Base-by-base conservation (phyloP, 441 rosid genomes). In the Lepidium campestre region DNA sequence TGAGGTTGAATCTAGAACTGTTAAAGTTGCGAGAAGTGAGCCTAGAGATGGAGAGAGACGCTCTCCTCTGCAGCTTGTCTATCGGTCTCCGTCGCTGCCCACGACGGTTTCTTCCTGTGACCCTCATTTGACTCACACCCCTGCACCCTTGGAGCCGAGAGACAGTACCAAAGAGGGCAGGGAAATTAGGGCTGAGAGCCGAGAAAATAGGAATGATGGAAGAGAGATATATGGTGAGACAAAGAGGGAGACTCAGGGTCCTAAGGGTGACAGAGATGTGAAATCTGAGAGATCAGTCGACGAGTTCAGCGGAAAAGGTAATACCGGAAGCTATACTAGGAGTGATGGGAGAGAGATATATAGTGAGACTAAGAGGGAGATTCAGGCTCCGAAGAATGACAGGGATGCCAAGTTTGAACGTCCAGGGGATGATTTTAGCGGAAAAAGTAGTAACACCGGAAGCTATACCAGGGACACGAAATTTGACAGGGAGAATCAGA, bases 1-100 rank as follows among this genome's bases (percentile, higher is more conserved):
- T 22, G 98, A 90, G 63, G 83, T 79, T 6, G 99, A 91, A 50
- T 74, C 82, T 63, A 82, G 98, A 77, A 39, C 74, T 18, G 73
- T 67, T 2, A 92, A 93, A 82, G 78, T 77, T 81, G 83, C 91
- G 1, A 80, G 96, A 53, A 75, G 75, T 46, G 97, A 91, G 48
- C 78, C 91, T 57, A 90, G 93, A 53, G 99, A 91, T 70, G 71
- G 73, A 0, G 97, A 90, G 78, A 83, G 91, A 65, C 90, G 94
- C 72, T 91, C 95, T 0, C 98, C 98, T 54, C 45, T 94, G 68
- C 93, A 83, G 49, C 77, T 86, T 0, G 46, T 80, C 13, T 86
- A 83, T 67, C 77, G 93, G 46, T 70, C 87, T 72, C 83, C 91
- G 0, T 73, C 77, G 0, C 41, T 74, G 44, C 77, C 89, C 1